Evolutionary conservation across 352 stramenopile genomes (phyloP), one percentile per base, ranked within the genome.

Genomic region (Pythium oligandrum): DNA sequence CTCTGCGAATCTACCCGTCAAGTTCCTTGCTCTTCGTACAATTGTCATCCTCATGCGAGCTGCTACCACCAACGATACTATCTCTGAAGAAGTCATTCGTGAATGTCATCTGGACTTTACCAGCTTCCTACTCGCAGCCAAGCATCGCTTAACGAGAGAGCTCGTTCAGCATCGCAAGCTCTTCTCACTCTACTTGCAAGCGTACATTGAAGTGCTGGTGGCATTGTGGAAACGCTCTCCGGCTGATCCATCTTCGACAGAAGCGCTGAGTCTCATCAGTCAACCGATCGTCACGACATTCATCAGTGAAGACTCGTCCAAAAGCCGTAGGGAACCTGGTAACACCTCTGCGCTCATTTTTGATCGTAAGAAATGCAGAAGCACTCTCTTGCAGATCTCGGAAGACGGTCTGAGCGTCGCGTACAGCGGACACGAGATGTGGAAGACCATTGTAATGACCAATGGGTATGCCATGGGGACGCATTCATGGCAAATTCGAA

Each of bases 371-470:
- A 68, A 83, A 53, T 83, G 69, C 44, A 71, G 76, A n/a, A 93
- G 70, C 35, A 82, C 54, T 38, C 61, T 90, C 4, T 48, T 90
- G 9, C 48, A 63, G 0, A 83, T 96, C 37, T 71, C 73, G 4
- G 75, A 95, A 1, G 82, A 96, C 42, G 69, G 68, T 2, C 34
- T 73, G 1, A 87, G 68, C 26, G 87, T 85, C 0, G 53, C 60
- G 4, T 96, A 93, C 54, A 70, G 61, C 2, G 85, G 82, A 3
- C 90, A 92, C 56, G 90, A 98, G 52, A 66, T 80, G 30, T 98
- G 92, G 93, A 94, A 86, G 62, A 94, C 88, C 11, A 68, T 97
- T 2, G 71, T 95, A 1, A 79, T 83, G 0, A 79, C 59, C 0
- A 54, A 74, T 12, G 59, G 81, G 3, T 96, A 97, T 39, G 68